Evolutionary conservation across 805 yeast genomes (phyloP), one percentile per base, ranked within the genome.

Genomic region (Tetrapisispora pingtungensis): DNA sequence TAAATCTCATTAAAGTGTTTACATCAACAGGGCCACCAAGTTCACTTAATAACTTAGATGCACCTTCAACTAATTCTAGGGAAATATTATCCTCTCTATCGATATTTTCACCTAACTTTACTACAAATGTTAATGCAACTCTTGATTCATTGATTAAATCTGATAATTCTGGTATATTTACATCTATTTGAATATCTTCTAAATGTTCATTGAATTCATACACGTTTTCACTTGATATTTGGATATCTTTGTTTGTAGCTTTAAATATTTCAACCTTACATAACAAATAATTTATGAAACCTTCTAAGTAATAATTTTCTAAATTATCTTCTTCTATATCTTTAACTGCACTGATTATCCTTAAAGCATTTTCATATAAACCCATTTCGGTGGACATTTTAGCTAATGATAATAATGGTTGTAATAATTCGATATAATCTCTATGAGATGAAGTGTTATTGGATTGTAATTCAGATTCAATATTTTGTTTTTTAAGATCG

Each of bases 241-340:
- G 39, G 5, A 52, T 42, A 7, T 46, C 43, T 13, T 61, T 57
- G 33, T 59, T 56, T 2, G 40, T 32, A 10, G 33, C 20, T 46
- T 52, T 57, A 46, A 57, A 61, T 20, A 43, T 46, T 40, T 57
- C 57, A 13, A 57, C 41, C 48, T 71, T 67, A n/a, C 73, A 67
- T 15, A 66, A 61, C 42, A 84, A 64, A 49, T 78, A 69, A 56
- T 80, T 72, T 0, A 93, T 78, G 55, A 89, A 77, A 0, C 93
- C 94, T 57, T 86, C 94, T 50, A 88, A 67, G 60, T 93, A 93
- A 57, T 75, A 83, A 33, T 81, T 73, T 56, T 93, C 97, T 46
- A 86, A 69, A 48, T 86, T 78, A 54, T 80, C 81, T 54, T 90
- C 97, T 65, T 90, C 88, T 38, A 90, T 75, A 48, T 84, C 90